Conservation (phyloP, 2,329 filamentous ascomycete genomes). For the Cryphonectria japonica region DNA sequence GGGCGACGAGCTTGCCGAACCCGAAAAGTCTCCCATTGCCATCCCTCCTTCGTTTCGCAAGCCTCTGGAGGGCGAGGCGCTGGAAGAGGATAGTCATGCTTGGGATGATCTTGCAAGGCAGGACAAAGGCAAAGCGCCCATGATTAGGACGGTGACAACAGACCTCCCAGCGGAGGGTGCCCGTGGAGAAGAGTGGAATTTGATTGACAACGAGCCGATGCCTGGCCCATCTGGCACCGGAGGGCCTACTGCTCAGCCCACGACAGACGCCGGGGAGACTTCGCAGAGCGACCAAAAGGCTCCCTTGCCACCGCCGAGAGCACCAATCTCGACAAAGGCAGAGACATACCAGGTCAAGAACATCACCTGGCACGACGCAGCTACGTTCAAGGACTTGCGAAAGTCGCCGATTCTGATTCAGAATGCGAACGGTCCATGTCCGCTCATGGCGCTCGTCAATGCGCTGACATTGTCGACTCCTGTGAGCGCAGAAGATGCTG, state of each 20-base stretch:
- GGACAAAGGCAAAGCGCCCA: conserved; percentile 48
- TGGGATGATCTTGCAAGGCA: conserved; percentile 53
- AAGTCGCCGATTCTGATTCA: conserved; percentile 89
- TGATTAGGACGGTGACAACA: conserved; percentile 32
- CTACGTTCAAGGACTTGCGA: conserved; percentile 62
- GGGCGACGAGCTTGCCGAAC: conserved; percentile 37
- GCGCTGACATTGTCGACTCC: conserved; percentile 84
- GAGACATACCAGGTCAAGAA: conserved; percentile 95
- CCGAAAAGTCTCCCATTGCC: conserved; percentile 20
- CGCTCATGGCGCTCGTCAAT: conserved; percentile 90
- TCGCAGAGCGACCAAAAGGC: conserved; percentile 28
- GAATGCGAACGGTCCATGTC: conserved; percentile 93
- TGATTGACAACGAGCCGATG: conserved; percentile 50
- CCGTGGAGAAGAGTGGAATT: conserved; percentile 51
- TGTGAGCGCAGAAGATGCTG: conserved; percentile 62
- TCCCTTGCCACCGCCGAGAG: conserved; percentile 43
- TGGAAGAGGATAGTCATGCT: conserved; percentile 47
- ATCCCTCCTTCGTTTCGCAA: conserved; percentile 25
- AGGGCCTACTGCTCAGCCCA: conserved; percentile 46
- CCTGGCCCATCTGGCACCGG: conserved; percentile 40
- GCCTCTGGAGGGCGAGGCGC: conserved; percentile 39
- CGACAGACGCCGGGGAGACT: conserved; percentile 37
- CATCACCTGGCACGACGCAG: conserved; percentile 78
- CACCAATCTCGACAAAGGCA: conserved; percentile 50
- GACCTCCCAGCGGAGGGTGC: conserved; percentile 17